A percentile compares a stretch with the other conserved stretches of the same genome.
These are phyloP conservation scores for Acidomyces sp. DNA, from an alignment of 495 filamentous ascomycete species.

Conservation along the genomic window DNA sequence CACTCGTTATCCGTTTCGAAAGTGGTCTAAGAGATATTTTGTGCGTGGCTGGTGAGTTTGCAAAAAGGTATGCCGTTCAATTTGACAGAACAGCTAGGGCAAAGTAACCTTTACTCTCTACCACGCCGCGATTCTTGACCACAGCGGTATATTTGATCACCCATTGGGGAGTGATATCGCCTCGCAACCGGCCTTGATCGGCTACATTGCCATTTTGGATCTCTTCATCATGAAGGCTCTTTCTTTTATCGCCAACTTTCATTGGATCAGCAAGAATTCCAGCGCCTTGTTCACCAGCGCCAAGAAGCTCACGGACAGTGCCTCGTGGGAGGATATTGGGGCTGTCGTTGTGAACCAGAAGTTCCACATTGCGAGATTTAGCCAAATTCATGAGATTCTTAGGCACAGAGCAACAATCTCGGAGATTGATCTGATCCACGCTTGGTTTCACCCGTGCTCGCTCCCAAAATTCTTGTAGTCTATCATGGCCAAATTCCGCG, in stretches of 20 bases:
- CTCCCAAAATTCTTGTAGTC: conserved; percentile 53
- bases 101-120: conserved; percentile 98
- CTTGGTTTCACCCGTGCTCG: conserved; percentile 58
- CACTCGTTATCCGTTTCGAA: too few species aligned
- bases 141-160: conserved; percentile 97
- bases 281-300: conserved; percentile 32
- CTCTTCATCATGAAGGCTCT: conserved; percentile 18
- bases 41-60: too few species aligned
- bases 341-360: conserved; percentile 90
- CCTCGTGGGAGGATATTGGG: conserved; percentile 78
- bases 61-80: too few species aligned
- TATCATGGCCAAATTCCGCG: conserved; percentile 78
- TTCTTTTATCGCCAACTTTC: conserved; percentile 23
- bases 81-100: conserved; percentile 55
- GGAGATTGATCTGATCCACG: conserved; percentile 94
- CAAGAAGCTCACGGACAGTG: conserved; percentile 69
- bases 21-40: too few species aligned
- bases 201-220: conserved; percentile 3
- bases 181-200: conserved; percentile 35
- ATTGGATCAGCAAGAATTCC: conserved; percentile 24
- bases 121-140: conserved; percentile 88
- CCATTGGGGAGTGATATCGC: conserved; percentile 77
- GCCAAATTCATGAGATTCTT: conserved; percentile 75
- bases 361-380: conserved; percentile 69
- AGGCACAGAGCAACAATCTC: conserved; percentile 92